These are phyloP conservation scores for Fonsecaea nubica DNA, from an alignment of 2,329 filamentous ascomycete genomes.

Conservation along the genomic window DNA sequence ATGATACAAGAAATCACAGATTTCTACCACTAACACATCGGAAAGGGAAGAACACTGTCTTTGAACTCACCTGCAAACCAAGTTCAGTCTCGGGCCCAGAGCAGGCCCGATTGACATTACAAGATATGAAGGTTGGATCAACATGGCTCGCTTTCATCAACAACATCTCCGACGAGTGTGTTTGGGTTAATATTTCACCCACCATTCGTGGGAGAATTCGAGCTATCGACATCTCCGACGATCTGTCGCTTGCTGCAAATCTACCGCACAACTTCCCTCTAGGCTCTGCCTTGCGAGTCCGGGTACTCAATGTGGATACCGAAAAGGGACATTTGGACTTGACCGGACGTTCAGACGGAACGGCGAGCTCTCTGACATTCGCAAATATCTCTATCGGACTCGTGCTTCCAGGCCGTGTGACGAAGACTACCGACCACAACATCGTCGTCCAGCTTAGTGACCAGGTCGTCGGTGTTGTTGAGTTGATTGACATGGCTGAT, in stretches of 20 bases:
- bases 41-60: slow-evolving; percentile 75
- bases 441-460: slow-evolving; percentile 87
- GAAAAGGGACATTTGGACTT: slow-evolving; percentile 80
- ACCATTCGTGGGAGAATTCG: slow-evolving; percentile 84
- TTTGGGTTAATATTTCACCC: slow-evolving; percentile 92
- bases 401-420: slow-evolving; percentile 81
- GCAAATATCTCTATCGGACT: slow-evolving; percentile 76
- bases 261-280: slow-evolving; percentile 81
- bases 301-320: slow-evolving; percentile 75
- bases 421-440: slow-evolving; percentile 82
- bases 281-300: slow-evolving; percentile 84
- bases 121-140: slow-evolving; percentile 74
- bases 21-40: slow-evolving; percentile 92
- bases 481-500: slow-evolving; percentile 82
- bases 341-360: slow-evolving; percentile 70
- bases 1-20: slow-evolving; percentile 86
- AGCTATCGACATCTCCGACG: slow-evolving; percentile 83
- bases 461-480: slow-evolving; percentile 76
- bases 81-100: slow-evolving; percentile 62
- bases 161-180: slow-evolving; percentile 77
- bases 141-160: slow-evolving; percentile 86
- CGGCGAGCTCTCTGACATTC: slow-evolving; percentile 68
- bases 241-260: slow-evolving; percentile 78
- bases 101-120: slow-evolving; percentile 70
- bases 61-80: slow-evolving; percentile 84